Percentiles rank a stretch among this genome's conserved stretches.
Conservation (phyloP, 169 alveolate species). For the Pseudocohnilembus persalinus region DNA sequence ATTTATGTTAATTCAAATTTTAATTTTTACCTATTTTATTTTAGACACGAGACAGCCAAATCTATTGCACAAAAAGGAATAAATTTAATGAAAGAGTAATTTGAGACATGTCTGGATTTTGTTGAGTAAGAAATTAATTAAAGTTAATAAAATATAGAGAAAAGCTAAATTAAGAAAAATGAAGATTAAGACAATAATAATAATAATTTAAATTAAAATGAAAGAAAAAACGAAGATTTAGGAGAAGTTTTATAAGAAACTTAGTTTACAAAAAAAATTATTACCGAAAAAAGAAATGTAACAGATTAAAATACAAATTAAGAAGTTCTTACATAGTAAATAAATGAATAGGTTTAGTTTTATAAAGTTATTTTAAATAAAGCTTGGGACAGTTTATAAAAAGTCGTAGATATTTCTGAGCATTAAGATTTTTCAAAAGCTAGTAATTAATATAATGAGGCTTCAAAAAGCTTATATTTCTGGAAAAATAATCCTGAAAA, state of each 20-base stretch:
- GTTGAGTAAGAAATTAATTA: too few species aligned
- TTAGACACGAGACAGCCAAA: too few species aligned
- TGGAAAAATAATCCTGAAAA: constrained; percentile 52
- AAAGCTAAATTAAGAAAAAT: too few species aligned
- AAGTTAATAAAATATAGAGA: too few species aligned
- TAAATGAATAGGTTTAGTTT: constrained; percentile 14
- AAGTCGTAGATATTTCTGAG: background rate
- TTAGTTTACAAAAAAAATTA: background rate
- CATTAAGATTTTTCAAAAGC: background rate
- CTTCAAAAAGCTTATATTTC: constrained; percentile 28
- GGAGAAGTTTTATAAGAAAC: background rate
- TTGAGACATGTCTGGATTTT: too few species aligned
- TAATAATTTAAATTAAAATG: too few species aligned
- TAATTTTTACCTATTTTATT: too few species aligned
- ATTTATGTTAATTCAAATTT: too few species aligned
- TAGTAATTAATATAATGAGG: constrained; percentile 23
- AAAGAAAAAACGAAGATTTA: too few species aligned
- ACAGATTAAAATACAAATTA: background rate
- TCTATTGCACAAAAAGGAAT: too few species aligned
- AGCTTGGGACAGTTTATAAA: background rate
- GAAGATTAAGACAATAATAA: too few species aligned
- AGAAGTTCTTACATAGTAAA: background rate
- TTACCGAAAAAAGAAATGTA: background rate
- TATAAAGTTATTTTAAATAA: constrained; percentile 3
- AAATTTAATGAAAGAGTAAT: too few species aligned